Evolutionary conservation across 129 eudicot species (phyloP), one percentile per base, ranked within the genome.

Genomic region (Helianthus tuberosus): DNA sequence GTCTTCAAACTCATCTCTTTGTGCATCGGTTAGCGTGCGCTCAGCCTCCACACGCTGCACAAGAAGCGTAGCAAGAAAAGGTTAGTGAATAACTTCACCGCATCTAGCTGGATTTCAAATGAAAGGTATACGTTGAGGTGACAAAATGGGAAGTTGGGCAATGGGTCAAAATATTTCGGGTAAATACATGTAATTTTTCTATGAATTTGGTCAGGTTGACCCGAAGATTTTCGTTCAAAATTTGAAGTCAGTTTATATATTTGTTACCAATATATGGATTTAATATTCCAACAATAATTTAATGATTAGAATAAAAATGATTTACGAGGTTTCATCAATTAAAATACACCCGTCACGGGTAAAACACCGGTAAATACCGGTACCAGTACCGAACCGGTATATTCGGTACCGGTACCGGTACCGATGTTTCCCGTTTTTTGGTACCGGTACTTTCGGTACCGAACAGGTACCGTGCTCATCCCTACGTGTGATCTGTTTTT

Each of bases 1-100:
- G 71, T 94, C 97, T 84, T 94, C 98, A 82, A 91, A 94, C 79
- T 90, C 96, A 76, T 94, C 98, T 84, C 98, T 94, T 69, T 94
- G 98, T 44, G 90, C 75, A 80, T 94, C 96, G 38, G 96, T 88
- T 48, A 94, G 83, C 48, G 93, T 88, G 25, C 96, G 81, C 76
- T 94, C 98, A 32, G 85, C 81, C 80, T 94, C 98, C 76, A 85
- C 74, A 66, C 98, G 97, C 98, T 90, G 87, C 12, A 51, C 61
- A 48, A 82, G 14, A 39, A 66, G 46, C 20, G 65, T 38, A 51
- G 36, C 5, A 41, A 51, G 47, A 41, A 35, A 32, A 36, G 4
- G 36, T 12, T 13, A 53, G 23, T 81, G 38, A 41, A 69, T 15
- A 61, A 62, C 55, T 10, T 51, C 11, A 81, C 20, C 51, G 61